phyloP scores from a whole-genome alignment of 768 basidiomycete species.

The Phanerodontia chrysosporium region DNA sequence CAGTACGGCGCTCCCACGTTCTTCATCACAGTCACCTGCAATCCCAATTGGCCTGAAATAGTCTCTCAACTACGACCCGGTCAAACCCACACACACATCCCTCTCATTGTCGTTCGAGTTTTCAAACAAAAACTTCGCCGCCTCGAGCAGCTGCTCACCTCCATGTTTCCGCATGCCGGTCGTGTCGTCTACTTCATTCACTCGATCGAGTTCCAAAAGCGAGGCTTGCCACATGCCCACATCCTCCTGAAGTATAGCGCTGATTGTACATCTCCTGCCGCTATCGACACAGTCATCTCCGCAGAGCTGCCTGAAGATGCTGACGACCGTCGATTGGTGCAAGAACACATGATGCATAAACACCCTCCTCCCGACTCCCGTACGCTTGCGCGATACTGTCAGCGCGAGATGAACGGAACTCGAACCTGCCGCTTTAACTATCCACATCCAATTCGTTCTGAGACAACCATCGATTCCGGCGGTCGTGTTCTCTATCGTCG shows the following conservation, averaged over 20 bases:
- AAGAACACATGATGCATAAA: constrained; percentile 32
- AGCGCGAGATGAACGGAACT: background rate
- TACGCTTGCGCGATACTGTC: background rate
- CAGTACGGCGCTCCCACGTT: constrained; percentile 28
- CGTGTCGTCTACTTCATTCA: constrained; percentile 29
- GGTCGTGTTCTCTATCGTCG: constrained; percentile 29
- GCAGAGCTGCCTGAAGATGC: constrained; percentile 30
- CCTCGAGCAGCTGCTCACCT: constrained; percentile 19
- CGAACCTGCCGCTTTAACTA: constrained; percentile 20
- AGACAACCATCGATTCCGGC: constrained; percentile 24
- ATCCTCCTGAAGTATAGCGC: constrained; percentile 31
- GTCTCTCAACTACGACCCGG: constrained; percentile 25
- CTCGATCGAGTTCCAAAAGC: constrained; percentile 38
- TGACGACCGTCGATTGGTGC: constrained; percentile 23
- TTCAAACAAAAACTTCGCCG: constrained; percentile 32
- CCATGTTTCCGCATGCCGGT: constrained; percentile 31
- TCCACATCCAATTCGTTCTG: constrained; percentile 15
- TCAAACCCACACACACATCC: constrained; percentile 31
- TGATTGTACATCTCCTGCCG: constrained; percentile 19
- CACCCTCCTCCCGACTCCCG: no score
- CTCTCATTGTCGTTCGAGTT: constrained; percentile 31
- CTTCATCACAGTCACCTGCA: constrained; percentile 40
- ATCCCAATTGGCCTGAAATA: constrained; percentile 38
- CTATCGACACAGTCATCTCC: constrained; percentile 31
- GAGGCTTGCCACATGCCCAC: constrained; percentile 38